Base-by-base conservation (phyloP, 2,329 filamentous ascomycete genomes). In the Phaeosphaeria sp. region DNA sequence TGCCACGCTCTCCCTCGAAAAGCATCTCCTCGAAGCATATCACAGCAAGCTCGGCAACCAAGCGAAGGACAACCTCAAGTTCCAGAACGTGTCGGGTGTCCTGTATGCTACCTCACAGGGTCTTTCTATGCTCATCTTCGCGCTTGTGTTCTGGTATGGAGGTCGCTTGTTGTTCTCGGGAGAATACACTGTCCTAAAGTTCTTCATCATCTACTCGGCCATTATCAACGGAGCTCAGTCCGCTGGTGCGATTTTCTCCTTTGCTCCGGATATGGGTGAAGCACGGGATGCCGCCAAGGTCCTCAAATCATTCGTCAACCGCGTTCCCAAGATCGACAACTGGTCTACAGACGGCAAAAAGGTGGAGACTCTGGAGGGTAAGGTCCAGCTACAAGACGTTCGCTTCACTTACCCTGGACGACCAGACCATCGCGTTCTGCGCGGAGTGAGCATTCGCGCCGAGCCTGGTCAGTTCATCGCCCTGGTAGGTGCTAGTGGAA, bases 241-340 rank as follows among this genome's bases (percentile, higher is more conserved):
- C 1, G 94, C 94, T 1, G 95, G 94, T 15, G 91, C 90, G 1
- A 90, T 98, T 67, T 98, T 98, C 80, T 92, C 90, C 0, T 98
- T 97, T 72, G 92, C 94, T 0, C 93, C 94, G 0, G 95, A 98
- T 65, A 97, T 98, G 93, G 91, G 93, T 67, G 97, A 98, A 79
- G 94, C 94, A 0, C 83, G 97, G 22, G 89, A 93, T 55, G 91
- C 94, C 0, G 92, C 93, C 0, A 83, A 85, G 33, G 86, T 93
- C 62, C 85, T 98, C 59, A 94, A 95, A 79, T 87, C 82, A 1
- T 83, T 99, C 17, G 93, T 97, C 67, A 93, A 97, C 71, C 87
- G 90, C 57, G 85, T 90, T 65, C 94, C 95, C 0, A 78, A 81
- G 2, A 95, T 98, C 65, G 78, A 85, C 1, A 54, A 79, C 68